A percentile compares a stretch with the other conserved stretches of the same genome.
phyloP scores from a whole-genome alignment of 495 filamentous ascomycete genomes.

The Sporormia fimetaria region DNA sequence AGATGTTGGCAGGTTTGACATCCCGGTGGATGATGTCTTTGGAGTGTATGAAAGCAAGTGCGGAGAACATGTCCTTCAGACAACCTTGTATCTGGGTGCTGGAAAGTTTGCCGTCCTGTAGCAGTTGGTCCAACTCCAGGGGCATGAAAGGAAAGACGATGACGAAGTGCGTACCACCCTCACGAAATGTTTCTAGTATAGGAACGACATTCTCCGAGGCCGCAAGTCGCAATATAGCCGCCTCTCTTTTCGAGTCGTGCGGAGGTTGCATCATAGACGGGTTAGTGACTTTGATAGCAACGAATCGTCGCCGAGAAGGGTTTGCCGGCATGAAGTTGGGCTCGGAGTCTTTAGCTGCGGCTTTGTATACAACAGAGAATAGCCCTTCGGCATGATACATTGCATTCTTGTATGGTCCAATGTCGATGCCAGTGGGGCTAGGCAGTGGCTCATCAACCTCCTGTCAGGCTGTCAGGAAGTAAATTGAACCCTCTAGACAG shows the following conservation, averaged over 20 bases:
- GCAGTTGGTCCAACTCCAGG: slow-evolving; percentile 53
- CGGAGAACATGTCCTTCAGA: slow-evolving; percentile 59
- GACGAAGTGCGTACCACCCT: slow-evolving; percentile 58
- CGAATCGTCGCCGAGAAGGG: slow-evolving; percentile 29
- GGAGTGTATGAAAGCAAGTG: slow-evolving; percentile 58
- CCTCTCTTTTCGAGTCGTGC: slow-evolving; percentile 70
- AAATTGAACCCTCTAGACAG: too few relatives aligned
- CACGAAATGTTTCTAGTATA: slow-evolving; percentile 56
- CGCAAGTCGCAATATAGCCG: slow-evolving; percentile 51
- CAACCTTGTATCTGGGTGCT: slow-evolving; percentile 36
- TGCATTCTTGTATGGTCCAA: slow-evolving; percentile 64
- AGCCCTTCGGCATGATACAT: slow-evolving; percentile 61
- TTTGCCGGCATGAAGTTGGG: neutral
- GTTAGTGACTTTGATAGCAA: slow-evolving; percentile 81
- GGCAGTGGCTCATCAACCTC: slow-evolving; percentile 9
- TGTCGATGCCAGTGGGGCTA: slow-evolving; percentile 37
- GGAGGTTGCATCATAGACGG: slow-evolving; percentile 62
- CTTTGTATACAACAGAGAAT: slow-evolving; percentile 72
- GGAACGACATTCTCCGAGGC: slow-evolving; percentile 46
- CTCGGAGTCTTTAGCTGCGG: slow-evolving; percentile 23
- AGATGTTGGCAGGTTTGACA: slow-evolving; percentile 82
- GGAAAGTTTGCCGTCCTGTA: slow-evolving; percentile 39
- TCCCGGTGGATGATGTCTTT: slow-evolving; percentile 81
- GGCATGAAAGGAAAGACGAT: slow-evolving; percentile 77
- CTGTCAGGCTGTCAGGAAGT: too few relatives aligned